phyloP scores from a whole-genome alignment of 371 early-diverging fungal species.

The Rhizopus stolonifer region DNA sequence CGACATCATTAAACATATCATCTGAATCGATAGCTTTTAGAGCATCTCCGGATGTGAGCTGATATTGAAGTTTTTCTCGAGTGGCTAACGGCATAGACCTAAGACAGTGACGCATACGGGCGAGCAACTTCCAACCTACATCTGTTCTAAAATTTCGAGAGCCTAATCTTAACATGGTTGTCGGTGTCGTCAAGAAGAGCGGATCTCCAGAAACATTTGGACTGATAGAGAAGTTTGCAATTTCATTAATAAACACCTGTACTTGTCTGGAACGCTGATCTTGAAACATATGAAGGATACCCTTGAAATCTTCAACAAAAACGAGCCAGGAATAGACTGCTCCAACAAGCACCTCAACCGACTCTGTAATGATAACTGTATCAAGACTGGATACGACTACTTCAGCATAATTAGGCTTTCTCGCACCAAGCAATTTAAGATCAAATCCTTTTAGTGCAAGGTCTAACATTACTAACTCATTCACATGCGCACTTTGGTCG shows the following conservation, averaged over 20 bases:
- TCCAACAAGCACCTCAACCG: constrained; percentile 73
- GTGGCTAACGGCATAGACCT: constrained; percentile 41
- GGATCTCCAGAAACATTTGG: constrained; percentile 62
- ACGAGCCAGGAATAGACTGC: constrained; percentile 74
- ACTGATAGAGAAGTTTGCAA: constrained; percentile 59
- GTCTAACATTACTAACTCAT: constrained; percentile 68
- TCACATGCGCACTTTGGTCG: constrained; percentile 31
- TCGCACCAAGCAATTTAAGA: constrained; percentile 55
- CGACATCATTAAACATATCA: constrained; percentile 51
- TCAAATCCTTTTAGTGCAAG: constrained; percentile 51
- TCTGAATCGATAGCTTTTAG: constrained; percentile 39
- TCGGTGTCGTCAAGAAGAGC: constrained; percentile 71
- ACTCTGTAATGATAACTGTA: constrained; percentile 67
- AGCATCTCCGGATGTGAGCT: constrained; percentile 43
- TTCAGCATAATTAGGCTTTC: constrained; percentile 53
- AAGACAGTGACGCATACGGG: constrained; percentile 68
- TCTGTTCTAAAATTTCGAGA: constrained; percentile 65
- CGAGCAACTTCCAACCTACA: constrained; percentile 78
- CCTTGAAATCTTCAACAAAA: constrained; percentile 63
- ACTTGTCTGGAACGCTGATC: constrained; percentile 55
- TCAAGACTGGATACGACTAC: constrained; percentile 48
- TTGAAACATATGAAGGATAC: constrained; percentile 56
- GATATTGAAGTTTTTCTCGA: constrained; percentile 45
- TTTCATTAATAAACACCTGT: constrained; percentile 60
- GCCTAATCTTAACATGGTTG: constrained; percentile 70